Evolutionary conservation across 345 rosid species (phyloP).

Genomic region (Linum trigynum): DNA sequence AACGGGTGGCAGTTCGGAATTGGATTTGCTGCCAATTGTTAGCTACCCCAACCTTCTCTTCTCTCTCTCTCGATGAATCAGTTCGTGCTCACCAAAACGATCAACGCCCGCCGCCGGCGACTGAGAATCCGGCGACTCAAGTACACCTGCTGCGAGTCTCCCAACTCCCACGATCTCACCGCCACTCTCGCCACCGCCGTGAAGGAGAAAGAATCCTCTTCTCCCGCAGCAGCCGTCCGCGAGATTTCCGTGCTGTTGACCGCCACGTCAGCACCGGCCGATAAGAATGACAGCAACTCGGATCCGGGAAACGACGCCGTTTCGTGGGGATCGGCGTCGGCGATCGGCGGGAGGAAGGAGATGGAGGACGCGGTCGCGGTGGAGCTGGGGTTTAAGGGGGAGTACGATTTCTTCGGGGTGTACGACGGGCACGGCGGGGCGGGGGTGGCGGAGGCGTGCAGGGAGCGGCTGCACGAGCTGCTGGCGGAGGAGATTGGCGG

Average conservation of each 20-base stretch:
- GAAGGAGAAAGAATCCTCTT: not conserved
- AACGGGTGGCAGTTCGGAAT: too few relatives aligned
- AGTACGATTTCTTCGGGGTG: slow-evolving; percentile 48
- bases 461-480: slow-evolving; percentile 42
- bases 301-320: slow-evolving; percentile 16
- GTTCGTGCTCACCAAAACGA: slow-evolving; percentile 12
- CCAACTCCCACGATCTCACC: slow-evolving; percentile 10
- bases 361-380: slow-evolving; percentile 60
- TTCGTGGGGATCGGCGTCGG: slow-evolving; percentile 39
- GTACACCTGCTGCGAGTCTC: slow-evolving; percentile 19
- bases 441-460: slow-evolving; percentile 51
- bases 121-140: slow-evolving; percentile 23
- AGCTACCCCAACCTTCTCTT: not conserved
- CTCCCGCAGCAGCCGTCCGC: not conserved
- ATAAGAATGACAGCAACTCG: not conserved
- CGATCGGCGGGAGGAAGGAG: slow-evolving; percentile 54
- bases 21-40: not conserved
- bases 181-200: not conserved
- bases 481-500: slow-evolving; percentile 26
- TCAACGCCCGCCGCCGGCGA: slow-evolving; percentile 26
- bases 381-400: slow-evolving; percentile 31
- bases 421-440: slow-evolving; percentile 71
- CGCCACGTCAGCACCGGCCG: slow-evolving; percentile 5
- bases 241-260: slow-evolving; percentile 25
- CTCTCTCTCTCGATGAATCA: slow-evolving; percentile 14